Evolutionary conservation across 352 stramenopile genomes (phyloP).

Genomic region (Elongisporangium prolatum): DNA sequence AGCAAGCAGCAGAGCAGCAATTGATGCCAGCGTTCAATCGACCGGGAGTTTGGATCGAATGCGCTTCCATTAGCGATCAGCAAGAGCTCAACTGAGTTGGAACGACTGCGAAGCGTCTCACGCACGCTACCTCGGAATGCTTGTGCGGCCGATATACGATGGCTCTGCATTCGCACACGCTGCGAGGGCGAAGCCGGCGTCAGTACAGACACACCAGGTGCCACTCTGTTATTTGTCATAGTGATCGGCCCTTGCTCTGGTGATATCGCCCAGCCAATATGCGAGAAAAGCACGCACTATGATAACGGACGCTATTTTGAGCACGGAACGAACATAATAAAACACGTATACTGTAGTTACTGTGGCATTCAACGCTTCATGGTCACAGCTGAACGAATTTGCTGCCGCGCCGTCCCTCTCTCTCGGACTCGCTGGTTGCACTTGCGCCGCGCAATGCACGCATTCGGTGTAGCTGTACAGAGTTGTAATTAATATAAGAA

Average conservation of each 20-base stretch:
- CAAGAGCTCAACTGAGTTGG: slow-evolving; percentile 49
- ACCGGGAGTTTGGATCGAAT: slow-evolving; percentile 50
- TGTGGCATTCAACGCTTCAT: background rate
- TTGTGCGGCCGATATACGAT: slow-evolving; percentile 3
- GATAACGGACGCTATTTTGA: background rate
- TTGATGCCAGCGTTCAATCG: slow-evolving; percentile 56
- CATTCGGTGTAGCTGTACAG: background rate
- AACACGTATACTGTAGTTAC: background rate
- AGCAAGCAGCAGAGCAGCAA: slow-evolving; percentile 42
- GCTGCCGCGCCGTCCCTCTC: no score
- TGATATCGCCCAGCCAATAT: background rate
- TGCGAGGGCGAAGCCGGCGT: background rate
- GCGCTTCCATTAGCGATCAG: slow-evolving; percentile 42
- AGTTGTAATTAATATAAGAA: background rate
- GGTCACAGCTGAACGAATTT: no score
- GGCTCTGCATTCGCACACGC: slow-evolving; percentile 13
- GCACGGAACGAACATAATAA: no score
- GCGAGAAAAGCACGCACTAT: no score
- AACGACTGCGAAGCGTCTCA: slow-evolving; percentile 24
- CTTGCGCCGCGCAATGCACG: background rate
- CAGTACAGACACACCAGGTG: background rate
- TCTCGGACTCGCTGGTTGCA: background rate
- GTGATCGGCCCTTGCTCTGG: background rate
- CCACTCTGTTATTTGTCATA: background rate
- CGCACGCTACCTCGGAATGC: slow-evolving; percentile 19